These are phyloP conservation scores for Solanum boliviense DNA, from an alignment of 257 asterid species.

Conservation along the genomic window DNA sequence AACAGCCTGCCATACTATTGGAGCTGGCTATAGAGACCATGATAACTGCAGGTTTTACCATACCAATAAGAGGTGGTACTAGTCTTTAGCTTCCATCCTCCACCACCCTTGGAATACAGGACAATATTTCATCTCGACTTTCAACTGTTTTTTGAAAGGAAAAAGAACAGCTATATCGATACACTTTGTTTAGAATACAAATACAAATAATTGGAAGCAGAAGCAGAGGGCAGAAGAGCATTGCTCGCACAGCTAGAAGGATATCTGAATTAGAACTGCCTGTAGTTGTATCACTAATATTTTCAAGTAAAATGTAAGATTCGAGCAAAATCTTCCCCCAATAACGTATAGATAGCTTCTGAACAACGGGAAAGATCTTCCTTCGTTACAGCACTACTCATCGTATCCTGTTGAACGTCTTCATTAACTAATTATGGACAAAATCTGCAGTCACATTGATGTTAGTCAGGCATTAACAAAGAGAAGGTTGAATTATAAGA, in stretches of 20 bases:
- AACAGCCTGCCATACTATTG: background rate
- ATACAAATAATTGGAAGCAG: background rate
- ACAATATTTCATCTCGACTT: background rate
- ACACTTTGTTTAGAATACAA: background rate
- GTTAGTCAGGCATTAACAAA: background rate
- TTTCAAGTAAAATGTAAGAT: background rate
- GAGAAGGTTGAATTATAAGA: background rate
- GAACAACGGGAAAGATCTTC: background rate
- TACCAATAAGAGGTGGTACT: background rate
- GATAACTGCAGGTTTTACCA: background rate
- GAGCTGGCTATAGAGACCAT: background rate
- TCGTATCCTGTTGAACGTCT: background rate
- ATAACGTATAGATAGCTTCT: background rate
- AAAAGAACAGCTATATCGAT: background rate
- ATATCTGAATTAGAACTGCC: background rate
- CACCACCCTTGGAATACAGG: background rate
- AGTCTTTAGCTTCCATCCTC: background rate
- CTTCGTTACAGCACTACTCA: background rate
- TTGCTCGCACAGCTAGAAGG: background rate
- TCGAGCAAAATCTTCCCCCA: background rate
- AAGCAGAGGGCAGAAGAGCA: background rate
- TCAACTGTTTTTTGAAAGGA: background rate
- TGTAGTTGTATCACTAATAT: background rate
- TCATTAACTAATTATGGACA: background rate
- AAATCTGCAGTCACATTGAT: background rate